Conservation (phyloP, 1,139 yeast genomes). For the Magnusiomyces tetraspermus region DNA sequence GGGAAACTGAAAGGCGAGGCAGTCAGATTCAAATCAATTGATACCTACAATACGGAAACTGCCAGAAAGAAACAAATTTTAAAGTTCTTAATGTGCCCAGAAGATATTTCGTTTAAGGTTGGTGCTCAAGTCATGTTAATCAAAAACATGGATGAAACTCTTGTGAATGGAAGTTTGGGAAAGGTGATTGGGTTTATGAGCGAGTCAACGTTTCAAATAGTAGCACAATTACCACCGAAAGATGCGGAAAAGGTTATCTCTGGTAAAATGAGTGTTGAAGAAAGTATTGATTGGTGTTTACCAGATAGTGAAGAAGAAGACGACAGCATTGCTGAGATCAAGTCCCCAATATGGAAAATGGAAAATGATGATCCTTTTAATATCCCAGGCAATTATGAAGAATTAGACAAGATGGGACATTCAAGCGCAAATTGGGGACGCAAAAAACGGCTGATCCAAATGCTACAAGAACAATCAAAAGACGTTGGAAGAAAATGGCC, state of each 20-base stretch:
- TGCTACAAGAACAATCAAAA: conserved; percentile 10
- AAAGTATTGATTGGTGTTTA: conserved; percentile 10
- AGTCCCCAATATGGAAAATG: neutral
- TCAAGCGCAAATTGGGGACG: conserved; percentile 20
- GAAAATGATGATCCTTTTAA: conserved; percentile 12
- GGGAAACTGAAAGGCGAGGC: conserved; percentile 41
- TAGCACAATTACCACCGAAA: conserved; percentile 17
- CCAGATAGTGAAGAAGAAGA: conserved; percentile 1
- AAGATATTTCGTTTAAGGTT: conserved; percentile 50
- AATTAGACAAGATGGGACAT: conserved; percentile 14
- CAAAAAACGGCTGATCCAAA: conserved; percentile 28
- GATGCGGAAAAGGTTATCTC: conserved; percentile 8
- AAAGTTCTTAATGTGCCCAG: conserved; percentile 54
- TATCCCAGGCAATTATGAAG: conserved; percentile 17
- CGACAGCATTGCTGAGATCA: conserved; percentile 12
- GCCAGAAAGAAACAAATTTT: conserved; percentile 25
- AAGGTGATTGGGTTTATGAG: conserved; percentile 68
- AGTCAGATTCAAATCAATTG: conserved; percentile 46
- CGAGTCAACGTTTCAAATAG: conserved; percentile 38
- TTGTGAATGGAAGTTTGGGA: conserved; percentile 92
- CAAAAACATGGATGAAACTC: conserved; percentile 74
- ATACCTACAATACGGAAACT: conserved; percentile 46
- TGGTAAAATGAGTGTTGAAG: conserved; percentile 13
- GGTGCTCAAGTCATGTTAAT: conserved; percentile 97
- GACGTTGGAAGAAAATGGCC: conserved; percentile 40